Evolutionary conservation across 1,139 yeast species (phyloP), one percentile per base, ranked within the genome.

Genomic region (Nakaseomyces uthaithaninus): DNA sequence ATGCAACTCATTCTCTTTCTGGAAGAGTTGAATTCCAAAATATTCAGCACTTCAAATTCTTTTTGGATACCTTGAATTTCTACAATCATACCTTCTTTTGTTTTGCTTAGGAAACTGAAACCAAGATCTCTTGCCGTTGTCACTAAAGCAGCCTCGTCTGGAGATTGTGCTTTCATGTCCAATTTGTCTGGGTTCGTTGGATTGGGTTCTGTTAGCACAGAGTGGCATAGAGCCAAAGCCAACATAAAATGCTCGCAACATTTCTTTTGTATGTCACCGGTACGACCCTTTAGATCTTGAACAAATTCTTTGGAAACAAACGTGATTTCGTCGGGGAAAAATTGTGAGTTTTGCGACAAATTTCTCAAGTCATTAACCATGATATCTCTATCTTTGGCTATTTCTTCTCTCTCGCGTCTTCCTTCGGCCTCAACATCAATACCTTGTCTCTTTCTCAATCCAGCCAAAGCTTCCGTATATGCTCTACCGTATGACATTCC

Each of bases 1-100:
- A 91, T 84, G 11, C 91, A 87, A 69, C 95, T 85, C 97, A 89
- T 91, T 68, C 97, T 77, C 69, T 91, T 91, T 64, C 98, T 77
- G 0, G 95, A 75, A 1, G 96, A 87, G 45, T 87, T 83, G 64
- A 91, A 91, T 47, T 86, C 94, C 52, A 91, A 68, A 22, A 79
- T 74, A 50, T 84, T 82, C 47, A 91, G 67, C 41, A 89, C 67
- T 54, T 83, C 85, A 60, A 74, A 87, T 52, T 82, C 86, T 42
- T 68, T 68, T 40, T 72, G 72, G 35, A 71, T 68, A 43, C 97
- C 98, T 57, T 84, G 91, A 17, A 83, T 73, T 44, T 80, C 77
- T 39, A 91, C 63, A 27, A 77, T 64, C 19, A 86, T 68, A 34
- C 87, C 83, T 37, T 74, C 73, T 57, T 89, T 80, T 3, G 83